phyloP scores from a whole-genome alignment of 352 stramenopile genomes.

The Hyaloperonospora arabidopsidis region DNA sequence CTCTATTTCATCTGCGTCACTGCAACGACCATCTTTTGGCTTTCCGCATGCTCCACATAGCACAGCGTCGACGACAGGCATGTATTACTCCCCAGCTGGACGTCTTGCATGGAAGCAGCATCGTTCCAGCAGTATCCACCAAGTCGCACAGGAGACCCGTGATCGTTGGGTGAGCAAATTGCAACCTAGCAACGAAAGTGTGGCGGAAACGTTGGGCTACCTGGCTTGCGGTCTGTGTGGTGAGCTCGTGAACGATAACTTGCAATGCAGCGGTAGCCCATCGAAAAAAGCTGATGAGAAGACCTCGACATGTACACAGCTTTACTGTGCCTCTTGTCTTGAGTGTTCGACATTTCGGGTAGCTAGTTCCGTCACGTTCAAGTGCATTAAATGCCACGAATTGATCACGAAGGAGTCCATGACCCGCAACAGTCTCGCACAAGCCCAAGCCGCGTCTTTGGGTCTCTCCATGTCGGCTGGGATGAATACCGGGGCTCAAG shows the following conservation, averaged over 20 bases:
- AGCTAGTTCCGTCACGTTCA: slow-evolving; percentile 21
- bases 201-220: slow-evolving; percentile 42
- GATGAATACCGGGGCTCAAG: slow-evolving; percentile 4
- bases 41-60: slow-evolving; percentile 11
- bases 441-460: slow-evolving; percentile 49
- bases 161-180: slow-evolving; percentile 41
- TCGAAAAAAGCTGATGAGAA: slow-evolving; percentile 11
- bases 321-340: slow-evolving; percentile 65
- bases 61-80: slow-evolving; percentile 6
- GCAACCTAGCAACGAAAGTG: slow-evolving; percentile 30
- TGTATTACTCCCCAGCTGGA: slow-evolving; percentile 20
- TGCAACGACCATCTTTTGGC: slow-evolving; percentile 19
- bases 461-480: slow-evolving; percentile 34
- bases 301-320: slow-evolving; percentile 41
- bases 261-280: slow-evolving; percentile 41
- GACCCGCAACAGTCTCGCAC: slow-evolving; percentile 53
- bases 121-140: slow-evolving; percentile 13
- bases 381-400: slow-evolving; percentile 52
- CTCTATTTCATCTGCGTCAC: slow-evolving; percentile 15
- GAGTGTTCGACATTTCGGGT: slow-evolving; percentile 23
- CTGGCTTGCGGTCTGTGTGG: slow-evolving; percentile 67
- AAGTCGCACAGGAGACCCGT: slow-evolving; percentile 25
- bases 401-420: slow-evolving; percentile 36
- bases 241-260: slow-evolving; percentile 67
- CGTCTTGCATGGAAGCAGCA: slow-evolving; percentile 43